Evolutionary conservation across 2,329 filamentous ascomycete genomes (phyloP), one percentile per base, ranked within the genome.

Genomic region (Monosporascus sp.): DNA sequence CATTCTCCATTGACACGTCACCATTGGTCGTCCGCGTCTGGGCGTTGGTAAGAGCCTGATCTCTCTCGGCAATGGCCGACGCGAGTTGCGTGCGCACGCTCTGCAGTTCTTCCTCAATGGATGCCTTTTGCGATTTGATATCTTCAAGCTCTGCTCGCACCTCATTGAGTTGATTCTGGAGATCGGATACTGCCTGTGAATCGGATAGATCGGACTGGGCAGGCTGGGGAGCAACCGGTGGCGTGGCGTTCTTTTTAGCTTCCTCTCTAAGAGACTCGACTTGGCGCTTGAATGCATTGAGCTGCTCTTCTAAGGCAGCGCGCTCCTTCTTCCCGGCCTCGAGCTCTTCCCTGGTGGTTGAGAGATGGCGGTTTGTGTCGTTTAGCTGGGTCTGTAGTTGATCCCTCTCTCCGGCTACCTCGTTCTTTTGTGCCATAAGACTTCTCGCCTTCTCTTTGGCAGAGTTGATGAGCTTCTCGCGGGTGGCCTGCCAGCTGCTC

Each of bases 41-140:
- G 6, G 71, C 67, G 45, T 72, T 71, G 25, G 76, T 73, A 36
- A 81, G 68, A 9, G 83, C 81, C 55, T 82, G 75, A 51, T 90
- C 87, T 45, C 88, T 77, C 61, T 90, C 84, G 6, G 79, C 73
- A 51, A 83, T 79, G 1, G 80, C 80, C 9, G 75, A 72, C 49
- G 85, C 77, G 14, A 96, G 73, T 62, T 91, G 85, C 6, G 67
- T 58, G 31, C 74, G 79, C 2, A 85, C 66, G 24, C 65, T 68
- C 46, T 77, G 73, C 2, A 88, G 74, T 56, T 88, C 83, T 53
- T 82, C 73, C 58, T 90, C 82, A n/a, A 89, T 75, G 2, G 76
- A 75, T 18, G 84, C 77, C 68, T 89, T 91, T 66, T 94, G 85
- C 9, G 83, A 75, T 6, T 74, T 84, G 50, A 86, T 79, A 2